Evolutionary conservation across 495 filamentous ascomycete genomes (phyloP), one percentile per base, ranked within the genome.

Genomic region (Aspergillus bertholletiae): DNA sequence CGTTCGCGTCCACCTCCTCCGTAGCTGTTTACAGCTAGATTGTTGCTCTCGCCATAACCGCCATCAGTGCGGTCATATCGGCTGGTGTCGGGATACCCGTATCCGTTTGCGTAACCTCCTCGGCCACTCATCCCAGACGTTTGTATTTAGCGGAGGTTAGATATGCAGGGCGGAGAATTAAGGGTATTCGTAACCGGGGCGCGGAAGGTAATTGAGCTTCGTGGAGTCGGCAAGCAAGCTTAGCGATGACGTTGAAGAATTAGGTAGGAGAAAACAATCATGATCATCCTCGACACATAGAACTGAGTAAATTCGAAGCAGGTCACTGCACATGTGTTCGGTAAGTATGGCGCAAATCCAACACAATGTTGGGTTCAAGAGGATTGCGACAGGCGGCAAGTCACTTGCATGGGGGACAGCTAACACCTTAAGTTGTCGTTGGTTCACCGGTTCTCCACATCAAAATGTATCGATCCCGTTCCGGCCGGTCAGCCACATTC

Each of bases 91-190:
- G 71, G 63, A 61, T 75, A 69, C 51, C 71, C 73, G 65, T 75
- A 71, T 57, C 74, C 73, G 63, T 76, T 73, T 28, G 65, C 63
- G 64, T 76, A 73, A 41, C 69, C 67, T 52, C 51, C 64, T 66
- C 71, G 63, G 41, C 72, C 72, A 58, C 69, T 78, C 75, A 78
- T 78, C 50, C 61, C 71, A 65, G 55, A 52, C 52, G 17, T 28
- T 48, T 54, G 35, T 7, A 20, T 11, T 21, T 34, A 28, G 45
- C 13, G 15, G 24, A 17, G 9, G n/a, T 24, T 18, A 48, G 37
- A 43, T 43, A 22, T 43, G 39, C 39, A 43, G 35, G 22, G 50
- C 12, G 27, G 37, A 17, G 28, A 55, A 34, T 46, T 17, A 35
- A 34, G 9, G 17, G 18, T 22, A 18, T 7, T 53, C 27, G 30